A percentile compares a stretch with the other conserved stretches of the same genome.
Conservation (phyloP, 202 grass and related monocot species). For the Carex sylvatica region DNA sequence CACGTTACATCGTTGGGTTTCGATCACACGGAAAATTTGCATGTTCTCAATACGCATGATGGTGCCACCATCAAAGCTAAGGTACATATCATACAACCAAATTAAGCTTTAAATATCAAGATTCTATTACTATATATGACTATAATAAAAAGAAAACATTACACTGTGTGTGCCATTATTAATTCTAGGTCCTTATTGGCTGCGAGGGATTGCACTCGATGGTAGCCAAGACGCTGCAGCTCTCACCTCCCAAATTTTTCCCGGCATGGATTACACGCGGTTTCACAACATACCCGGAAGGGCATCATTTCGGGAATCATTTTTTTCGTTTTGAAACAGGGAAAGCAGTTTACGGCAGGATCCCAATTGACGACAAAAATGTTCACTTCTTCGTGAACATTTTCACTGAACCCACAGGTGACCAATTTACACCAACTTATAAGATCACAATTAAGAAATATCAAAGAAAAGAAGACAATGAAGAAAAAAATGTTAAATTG, state of each 20-base stretch:
- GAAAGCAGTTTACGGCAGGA: constrained; percentile 11
- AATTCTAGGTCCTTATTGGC: constrained; percentile 31
- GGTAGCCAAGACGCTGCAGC: constrained; percentile 7
- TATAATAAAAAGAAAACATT: not conserved
- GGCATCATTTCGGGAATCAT: constrained; percentile 13
- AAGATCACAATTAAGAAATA: not conserved
- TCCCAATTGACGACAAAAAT: constrained; percentile 27
- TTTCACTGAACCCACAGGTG: constrained; percentile 6
- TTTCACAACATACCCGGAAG: constrained; percentile 27
- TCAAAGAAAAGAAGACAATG: not conserved
- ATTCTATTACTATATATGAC: not conserved
- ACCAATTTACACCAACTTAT: not conserved
- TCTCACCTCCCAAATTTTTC: constrained; percentile 7
- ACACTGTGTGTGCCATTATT: not conserved
- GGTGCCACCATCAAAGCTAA: constrained; percentile 34
- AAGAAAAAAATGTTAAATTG: not conserved
- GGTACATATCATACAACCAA: not conserved
- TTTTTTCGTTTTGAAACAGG: constrained; percentile 2
- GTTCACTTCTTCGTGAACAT: constrained; percentile 28
- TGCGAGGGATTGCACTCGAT: constrained; percentile 35
- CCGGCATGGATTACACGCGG: constrained; percentile 26
- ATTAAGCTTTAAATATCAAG: not conserved
- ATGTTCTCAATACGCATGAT: constrained; percentile 23
- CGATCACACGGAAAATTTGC: constrained; percentile 22
- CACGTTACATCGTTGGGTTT: constrained; percentile 16